Conservation (phyloP, 495 filamentous ascomycete species). For the Tuber aestivum region DNA sequence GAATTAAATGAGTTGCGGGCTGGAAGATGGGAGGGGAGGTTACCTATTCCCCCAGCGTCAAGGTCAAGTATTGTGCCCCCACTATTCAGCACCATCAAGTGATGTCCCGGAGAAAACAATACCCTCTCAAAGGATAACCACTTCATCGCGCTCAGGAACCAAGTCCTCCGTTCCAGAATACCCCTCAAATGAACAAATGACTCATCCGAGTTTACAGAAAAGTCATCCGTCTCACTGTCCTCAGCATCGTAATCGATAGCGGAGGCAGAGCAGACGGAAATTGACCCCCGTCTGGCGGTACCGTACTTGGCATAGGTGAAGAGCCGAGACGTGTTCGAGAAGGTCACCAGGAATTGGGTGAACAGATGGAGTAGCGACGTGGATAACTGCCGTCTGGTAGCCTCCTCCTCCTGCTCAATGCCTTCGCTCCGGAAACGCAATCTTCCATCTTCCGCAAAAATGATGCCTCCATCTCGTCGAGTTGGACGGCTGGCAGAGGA, state of each 20-base stretch:
- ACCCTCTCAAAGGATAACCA: constrained; percentile 42
- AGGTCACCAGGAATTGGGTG: constrained; percentile 14
- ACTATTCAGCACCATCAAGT: constrained; percentile 29
- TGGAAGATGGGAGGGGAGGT: background rate
- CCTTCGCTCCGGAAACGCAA: background rate
- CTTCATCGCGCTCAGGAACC: constrained; percentile 40
- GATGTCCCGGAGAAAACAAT: constrained; percentile 40
- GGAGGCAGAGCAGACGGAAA: constrained; percentile 9
- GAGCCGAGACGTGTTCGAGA: constrained; percentile 22
- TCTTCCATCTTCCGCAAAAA: background rate
- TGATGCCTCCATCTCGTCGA: background rate
- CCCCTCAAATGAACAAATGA: constrained; percentile 11
- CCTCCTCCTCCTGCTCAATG: background rate
- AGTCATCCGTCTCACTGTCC: constrained; percentile 21
- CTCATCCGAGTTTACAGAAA: constrained; percentile 24
- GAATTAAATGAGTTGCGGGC: constrained; percentile 4
- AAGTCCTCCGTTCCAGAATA: constrained; percentile 26
- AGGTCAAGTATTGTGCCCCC: constrained; percentile 33
- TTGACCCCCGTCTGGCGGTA: constrained; percentile 13
- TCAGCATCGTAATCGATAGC: constrained; percentile 19
- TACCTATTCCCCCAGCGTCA: constrained; percentile 34
- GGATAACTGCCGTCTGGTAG: background rate
- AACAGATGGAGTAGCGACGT: constrained; percentile 15
- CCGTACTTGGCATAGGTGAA: constrained; percentile 33
- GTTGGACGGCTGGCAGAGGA: background rate